Percentiles rank a stretch among this genome's conserved stretches.
Evolutionary conservation across 768 basidiomycete genomes (phyloP).

Genomic region (Mrakia hoshinonis): DNA sequence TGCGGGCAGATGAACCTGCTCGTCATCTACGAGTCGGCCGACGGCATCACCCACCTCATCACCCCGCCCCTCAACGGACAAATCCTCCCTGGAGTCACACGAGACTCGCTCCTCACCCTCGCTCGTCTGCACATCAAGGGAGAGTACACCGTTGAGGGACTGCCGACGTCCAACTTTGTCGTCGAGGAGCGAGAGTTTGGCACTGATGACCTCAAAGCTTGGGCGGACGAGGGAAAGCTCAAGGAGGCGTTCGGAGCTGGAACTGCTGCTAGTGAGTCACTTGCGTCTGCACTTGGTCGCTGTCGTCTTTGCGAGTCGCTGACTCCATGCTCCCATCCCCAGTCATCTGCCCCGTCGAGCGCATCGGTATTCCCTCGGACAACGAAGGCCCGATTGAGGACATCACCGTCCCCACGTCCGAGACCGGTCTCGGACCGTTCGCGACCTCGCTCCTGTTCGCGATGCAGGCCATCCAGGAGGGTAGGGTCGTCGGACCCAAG

Average conservation of each 20-base stretch:
- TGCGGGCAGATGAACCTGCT: conserved; percentile 55
- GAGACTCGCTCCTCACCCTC: conserved; percentile 53
- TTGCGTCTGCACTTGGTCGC: not conserved
- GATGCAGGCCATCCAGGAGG: conserved; percentile 70
- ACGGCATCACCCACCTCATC: conserved; percentile 23
- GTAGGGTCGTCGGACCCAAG: conserved; percentile 49
- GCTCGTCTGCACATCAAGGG: conserved; percentile 54
- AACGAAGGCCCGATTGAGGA: conserved; percentile 37
- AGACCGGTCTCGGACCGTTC: conserved; percentile 71
- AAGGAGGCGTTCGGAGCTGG: conserved; percentile 79
- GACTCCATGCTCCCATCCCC: too few relatives aligned
- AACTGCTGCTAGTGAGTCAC: conserved; percentile 46
- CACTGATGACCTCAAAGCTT: conserved; percentile 49
- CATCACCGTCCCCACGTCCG: conserved; percentile 53
- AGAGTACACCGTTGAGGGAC: conserved; percentile 37
- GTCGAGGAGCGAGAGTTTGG: conserved; percentile 57
- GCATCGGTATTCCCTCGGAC: conserved; percentile 29
- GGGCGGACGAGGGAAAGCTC: conserved; percentile 53
- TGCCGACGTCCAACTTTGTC: conserved; percentile 45
- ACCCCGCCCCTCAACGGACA: conserved; percentile 24
- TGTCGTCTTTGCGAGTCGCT: too few relatives aligned
- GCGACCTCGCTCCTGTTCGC: conserved; percentile 62
- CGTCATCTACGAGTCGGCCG: conserved; percentile 13
- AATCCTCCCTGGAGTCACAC: conserved; percentile 27
- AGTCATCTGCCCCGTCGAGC: conserved; percentile 39